phyloP scores from a whole-genome alignment of 2,329 filamentous ascomycete species.

The Diaporthe nobilis region DNA sequence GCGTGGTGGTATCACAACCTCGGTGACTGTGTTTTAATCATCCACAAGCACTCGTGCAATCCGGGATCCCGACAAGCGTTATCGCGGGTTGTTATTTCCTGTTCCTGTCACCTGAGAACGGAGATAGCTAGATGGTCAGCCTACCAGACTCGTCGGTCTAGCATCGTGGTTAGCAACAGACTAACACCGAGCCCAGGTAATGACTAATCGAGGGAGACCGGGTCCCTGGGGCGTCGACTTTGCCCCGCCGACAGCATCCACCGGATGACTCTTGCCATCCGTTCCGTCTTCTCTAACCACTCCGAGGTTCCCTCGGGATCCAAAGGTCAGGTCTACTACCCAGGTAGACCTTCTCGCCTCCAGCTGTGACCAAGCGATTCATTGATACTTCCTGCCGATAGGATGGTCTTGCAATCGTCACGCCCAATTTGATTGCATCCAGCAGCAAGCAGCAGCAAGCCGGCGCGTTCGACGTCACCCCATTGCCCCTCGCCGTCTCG shows the following conservation, averaged over 20 bases:
- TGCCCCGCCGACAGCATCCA: constrained; percentile 26
- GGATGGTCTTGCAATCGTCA: constrained; percentile 11
- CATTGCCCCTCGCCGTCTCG: constrained; percentile 5
- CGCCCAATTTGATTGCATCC: constrained; percentile 18
- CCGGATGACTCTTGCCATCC: constrained; percentile 13
- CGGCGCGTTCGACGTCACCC: constrained; percentile 25
- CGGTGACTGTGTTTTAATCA: not conserved
- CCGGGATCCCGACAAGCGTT: not conserved
- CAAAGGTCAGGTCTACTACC: constrained; percentile 35
- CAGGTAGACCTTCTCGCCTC: constrained; percentile 29
- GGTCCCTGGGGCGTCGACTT: constrained; percentile 4
- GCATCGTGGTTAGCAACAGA: not conserved
- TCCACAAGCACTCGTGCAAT: not conserved
- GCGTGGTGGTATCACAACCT: not conserved
- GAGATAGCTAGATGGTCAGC: not conserved
- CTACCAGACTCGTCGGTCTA: not conserved
- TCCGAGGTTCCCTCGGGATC: constrained; percentile 35
- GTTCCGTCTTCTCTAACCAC: constrained; percentile 9
- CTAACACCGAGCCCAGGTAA: not conserved
- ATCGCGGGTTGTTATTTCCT: not conserved
- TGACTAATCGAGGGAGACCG: constrained; percentile 24
- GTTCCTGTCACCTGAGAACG: not conserved
- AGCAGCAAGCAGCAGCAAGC: not conserved
- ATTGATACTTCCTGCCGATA: not conserved
- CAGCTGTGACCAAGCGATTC: constrained; percentile 1